These are phyloP conservation scores for Lentinus brumalis DNA, from an alignment of 768 basidiomycete genomes.

Conservation along the genomic window DNA sequence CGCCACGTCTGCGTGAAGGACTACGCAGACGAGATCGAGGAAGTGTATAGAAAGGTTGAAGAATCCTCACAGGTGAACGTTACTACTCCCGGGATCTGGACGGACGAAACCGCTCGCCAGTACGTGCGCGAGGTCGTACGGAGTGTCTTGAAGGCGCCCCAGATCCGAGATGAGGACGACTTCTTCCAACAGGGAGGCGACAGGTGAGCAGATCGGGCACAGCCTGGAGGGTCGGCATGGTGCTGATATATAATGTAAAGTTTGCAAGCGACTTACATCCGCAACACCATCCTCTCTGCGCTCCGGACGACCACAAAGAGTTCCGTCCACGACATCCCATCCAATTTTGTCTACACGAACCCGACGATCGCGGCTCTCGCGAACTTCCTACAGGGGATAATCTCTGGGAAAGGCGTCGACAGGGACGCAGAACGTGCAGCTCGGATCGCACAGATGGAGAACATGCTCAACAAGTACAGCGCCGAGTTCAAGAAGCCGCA, in stretches of 20 bases:
- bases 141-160: constrained; percentile 32
- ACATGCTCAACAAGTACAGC: constrained; percentile 23
- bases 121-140: constrained; percentile 38
- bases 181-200: constrained; percentile 45
- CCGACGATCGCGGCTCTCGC: constrained; percentile 23
- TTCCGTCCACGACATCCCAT: constrained; percentile 14
- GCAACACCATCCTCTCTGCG: constrained; percentile 27
- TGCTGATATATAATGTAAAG: not conserved
- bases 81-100: constrained; percentile 31
- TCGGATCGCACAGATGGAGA: constrained; percentile 15
- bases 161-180: constrained; percentile 37
- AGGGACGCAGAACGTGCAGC: not conserved
- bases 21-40: constrained; percentile 45
- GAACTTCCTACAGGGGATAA: not conserved
- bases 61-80: constrained; percentile 35
- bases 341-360: constrained; percentile 25
- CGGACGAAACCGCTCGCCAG: constrained; percentile 17
- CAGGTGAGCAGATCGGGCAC: constrained; percentile 28
- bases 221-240: not conserved
- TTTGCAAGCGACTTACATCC: constrained; percentile 28
- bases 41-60: constrained; percentile 37
- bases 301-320: constrained; percentile 22
- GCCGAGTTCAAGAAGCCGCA: constrained; percentile 6
- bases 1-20: constrained; percentile 29
- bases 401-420: constrained; percentile 8